Conservation (phyloP, 352 stramenopile genomes). For the Pythium rishiriense region DNA sequence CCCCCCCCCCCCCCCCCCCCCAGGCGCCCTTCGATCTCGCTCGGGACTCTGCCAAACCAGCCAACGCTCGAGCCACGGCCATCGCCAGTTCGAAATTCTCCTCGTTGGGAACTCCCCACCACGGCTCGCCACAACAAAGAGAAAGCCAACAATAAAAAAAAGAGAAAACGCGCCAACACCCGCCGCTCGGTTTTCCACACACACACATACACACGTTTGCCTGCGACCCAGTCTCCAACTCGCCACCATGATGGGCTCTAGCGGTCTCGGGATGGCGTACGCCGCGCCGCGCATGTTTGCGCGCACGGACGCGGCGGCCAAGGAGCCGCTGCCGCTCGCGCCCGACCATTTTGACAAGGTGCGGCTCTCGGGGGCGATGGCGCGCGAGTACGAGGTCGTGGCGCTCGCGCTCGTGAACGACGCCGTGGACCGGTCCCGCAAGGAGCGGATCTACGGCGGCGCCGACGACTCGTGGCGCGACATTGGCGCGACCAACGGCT, state of each 20-base stretch:
- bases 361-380: constrained; percentile 33
- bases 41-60: constrained; percentile 1
- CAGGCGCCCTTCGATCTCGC: too few relatives aligned
- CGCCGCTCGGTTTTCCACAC: neutral
- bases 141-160: neutral
- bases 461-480: constrained; percentile 60
- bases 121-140: too few relatives aligned
- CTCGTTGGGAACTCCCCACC: neutral
- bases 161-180: neutral
- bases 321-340: constrained; percentile 45
- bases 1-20: too few relatives aligned
- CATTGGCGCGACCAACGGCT: constrained; percentile 45
- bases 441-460: constrained; percentile 43
- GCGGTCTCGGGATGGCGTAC: constrained; percentile 13
- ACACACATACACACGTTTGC: too few relatives aligned
- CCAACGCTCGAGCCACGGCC: neutral
- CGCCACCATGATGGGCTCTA: constrained; percentile 25
- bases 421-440: constrained; percentile 37
- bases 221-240: too few relatives aligned
- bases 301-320: constrained; percentile 13
- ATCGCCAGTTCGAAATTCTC: constrained; percentile 10
- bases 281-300: constrained; percentile 38
- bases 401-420: constrained; percentile 46
- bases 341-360: constrained; percentile 48
- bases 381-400: constrained; percentile 43